Evolutionary conservation across 2,329 filamentous ascomycete species (phyloP).

Genomic region (Cercospora brassicicola): DNA sequence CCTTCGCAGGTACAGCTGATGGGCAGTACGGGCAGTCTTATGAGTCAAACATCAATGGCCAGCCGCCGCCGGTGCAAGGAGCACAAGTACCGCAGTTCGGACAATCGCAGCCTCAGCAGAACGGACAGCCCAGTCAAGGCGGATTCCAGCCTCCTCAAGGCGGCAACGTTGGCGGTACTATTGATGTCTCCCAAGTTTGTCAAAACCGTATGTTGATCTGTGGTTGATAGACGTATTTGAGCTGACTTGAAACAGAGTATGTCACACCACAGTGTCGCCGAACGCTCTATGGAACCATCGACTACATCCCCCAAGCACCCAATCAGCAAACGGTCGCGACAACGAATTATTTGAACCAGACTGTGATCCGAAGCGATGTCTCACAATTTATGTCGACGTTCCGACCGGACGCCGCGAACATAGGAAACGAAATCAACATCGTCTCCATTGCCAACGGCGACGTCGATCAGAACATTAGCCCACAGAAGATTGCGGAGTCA

Average conservation of each 20-base stretch:
- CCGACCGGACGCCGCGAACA: constrained; percentile 49
- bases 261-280: constrained; percentile 57
- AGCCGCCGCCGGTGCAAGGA: neutral
- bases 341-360: constrained; percentile 51
- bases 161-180: neutral
- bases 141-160: neutral
- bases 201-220: neutral
- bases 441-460: constrained; percentile 58
- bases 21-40: neutral
- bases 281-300: constrained; percentile 56
- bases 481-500: constrained; percentile 33
- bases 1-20: constrained; percentile 8
- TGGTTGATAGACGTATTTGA: too few relatives aligned
- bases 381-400: constrained; percentile 57
- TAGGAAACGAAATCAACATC: constrained; percentile 57
- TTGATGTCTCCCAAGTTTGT: constrained; percentile 5
- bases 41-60: neutral
- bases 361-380: constrained; percentile 57
- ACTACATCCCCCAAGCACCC: constrained; percentile 50
- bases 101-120: neutral
- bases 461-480: constrained; percentile 47
- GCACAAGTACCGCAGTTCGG: neutral
- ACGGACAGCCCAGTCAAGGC: neutral
- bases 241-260: constrained; percentile 54
- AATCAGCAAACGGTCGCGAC: constrained; percentile 49